Evolutionary conservation across 2,329 filamentous ascomycete genomes (phyloP).

Genomic region (Magnaporthiopsis poae): DNA sequence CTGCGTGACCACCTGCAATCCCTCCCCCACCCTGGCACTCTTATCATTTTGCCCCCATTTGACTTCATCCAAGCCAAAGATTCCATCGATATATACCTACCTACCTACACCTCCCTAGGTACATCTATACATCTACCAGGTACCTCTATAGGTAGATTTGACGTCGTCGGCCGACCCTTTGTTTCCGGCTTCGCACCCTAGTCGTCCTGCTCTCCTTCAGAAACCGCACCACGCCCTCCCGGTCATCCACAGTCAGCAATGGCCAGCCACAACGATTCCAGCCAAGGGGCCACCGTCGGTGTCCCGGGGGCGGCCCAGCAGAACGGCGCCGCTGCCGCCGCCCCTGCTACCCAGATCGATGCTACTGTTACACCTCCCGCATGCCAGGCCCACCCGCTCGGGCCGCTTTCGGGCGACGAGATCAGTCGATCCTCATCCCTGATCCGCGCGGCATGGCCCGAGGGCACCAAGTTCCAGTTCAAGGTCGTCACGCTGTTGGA

Average conservation of each 20-base stretch:
- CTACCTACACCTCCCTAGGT: too few species aligned
- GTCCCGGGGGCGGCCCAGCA: too few species aligned
- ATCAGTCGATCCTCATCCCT: slow-evolving; percentile 41
- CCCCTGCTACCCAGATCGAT: background rate
- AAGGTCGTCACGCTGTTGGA: slow-evolving; percentile 53
- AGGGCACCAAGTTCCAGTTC: slow-evolving; percentile 47
- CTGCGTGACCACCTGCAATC: background rate
- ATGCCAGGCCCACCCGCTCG: slow-evolving; percentile 40
- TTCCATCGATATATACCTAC: background rate
- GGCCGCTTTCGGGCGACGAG: slow-evolving; percentile 47
- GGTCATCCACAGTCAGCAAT: background rate
- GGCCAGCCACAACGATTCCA: background rate
- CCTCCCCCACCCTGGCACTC: too few species aligned
- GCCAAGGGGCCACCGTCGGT: too few species aligned
- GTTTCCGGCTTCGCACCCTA: background rate
- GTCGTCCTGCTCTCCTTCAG: background rate
- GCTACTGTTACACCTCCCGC: background rate
- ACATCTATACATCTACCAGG: too few species aligned
- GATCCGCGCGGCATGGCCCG: slow-evolving; percentile 45
- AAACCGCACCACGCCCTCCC: background rate
- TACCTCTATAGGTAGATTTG: too few species aligned
- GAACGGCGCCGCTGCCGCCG: background rate
- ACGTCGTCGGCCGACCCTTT: background rate
- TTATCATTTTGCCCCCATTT: too few species aligned
- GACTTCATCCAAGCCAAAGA: background rate